Conservation (phyloP, 768 basidiomycete species). For the Clitopilus hobsonii region DNA sequence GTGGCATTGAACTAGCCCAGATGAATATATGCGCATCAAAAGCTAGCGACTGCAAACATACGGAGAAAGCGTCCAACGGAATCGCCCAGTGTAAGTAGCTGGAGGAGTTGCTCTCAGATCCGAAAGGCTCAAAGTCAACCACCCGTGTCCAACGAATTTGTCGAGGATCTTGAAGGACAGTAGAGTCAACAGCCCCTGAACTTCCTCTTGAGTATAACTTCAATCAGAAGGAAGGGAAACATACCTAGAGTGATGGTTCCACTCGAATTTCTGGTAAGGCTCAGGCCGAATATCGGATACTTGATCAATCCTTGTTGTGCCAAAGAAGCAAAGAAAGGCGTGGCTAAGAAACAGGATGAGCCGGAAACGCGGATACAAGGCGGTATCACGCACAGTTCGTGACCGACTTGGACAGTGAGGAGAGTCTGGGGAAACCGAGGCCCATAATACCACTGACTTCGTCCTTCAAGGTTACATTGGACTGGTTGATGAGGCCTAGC, state of each 20-base stretch:
- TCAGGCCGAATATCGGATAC: slow-evolving; percentile 76
- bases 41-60: slow-evolving; percentile 21
- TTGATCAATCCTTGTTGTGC: slow-evolving; percentile 60
- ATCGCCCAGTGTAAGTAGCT: slow-evolving; percentile 79
- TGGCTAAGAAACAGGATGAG: slow-evolving; percentile 36
- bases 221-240: slow-evolving; percentile 4
- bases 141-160: slow-evolving; percentile 72
- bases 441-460: slow-evolving; percentile 70
- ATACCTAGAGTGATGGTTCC: slow-evolving; percentile 66
- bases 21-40: not conserved
- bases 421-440: slow-evolving; percentile 72
- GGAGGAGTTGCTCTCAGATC: slow-evolving; percentile 49
- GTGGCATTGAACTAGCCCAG: slow-evolving; percentile 50
- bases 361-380: not conserved
- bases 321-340: slow-evolving; percentile 62
- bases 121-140: slow-evolving; percentile 66
- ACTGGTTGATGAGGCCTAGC: slow-evolving; percentile 24
- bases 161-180: slow-evolving; percentile 56
- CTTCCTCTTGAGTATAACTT: slow-evolving; percentile 3
- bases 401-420: slow-evolving; percentile 43
- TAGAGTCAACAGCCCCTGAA: slow-evolving; percentile 70
- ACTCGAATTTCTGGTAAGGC: slow-evolving; percentile 50
- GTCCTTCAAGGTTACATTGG: slow-evolving; percentile 56
- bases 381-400: slow-evolving; percentile 40
- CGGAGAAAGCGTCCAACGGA: slow-evolving; percentile 49